phyloP scores from a whole-genome alignment of 169 alveolate species.

The Cryptosporidium canis region DNA sequence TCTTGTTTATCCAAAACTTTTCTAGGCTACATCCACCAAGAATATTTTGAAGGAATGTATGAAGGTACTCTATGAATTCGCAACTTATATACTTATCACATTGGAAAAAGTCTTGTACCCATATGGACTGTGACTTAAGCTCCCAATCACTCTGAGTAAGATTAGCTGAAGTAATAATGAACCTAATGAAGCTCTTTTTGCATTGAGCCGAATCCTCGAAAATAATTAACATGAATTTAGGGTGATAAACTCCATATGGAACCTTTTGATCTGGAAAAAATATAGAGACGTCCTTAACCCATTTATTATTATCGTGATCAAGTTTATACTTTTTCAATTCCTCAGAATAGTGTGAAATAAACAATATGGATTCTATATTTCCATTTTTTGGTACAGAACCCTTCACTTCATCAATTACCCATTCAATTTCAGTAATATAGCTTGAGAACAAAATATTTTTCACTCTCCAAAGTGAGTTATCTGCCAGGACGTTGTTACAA shows the following conservation, averaged over 20 bases:
- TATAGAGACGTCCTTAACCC: background rate
- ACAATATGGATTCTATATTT: background rate
- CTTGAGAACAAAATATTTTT: constrained; percentile 38
- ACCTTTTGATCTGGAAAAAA: constrained; percentile 13
- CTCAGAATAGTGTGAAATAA: background rate
- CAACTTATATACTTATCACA: background rate
- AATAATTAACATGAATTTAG: constrained; percentile 30
- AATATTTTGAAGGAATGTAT: constrained; percentile 2
- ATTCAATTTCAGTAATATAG: constrained; percentile 9
- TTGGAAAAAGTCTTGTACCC: constrained; percentile 50
- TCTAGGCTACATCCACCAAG: background rate
- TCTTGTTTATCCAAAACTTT: constrained; percentile 3
- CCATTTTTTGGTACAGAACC: background rate
- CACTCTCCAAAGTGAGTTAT: background rate
- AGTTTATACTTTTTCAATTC: background rate
- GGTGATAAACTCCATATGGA: constrained; percentile 64
- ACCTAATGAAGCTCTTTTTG: constrained; percentile 20
- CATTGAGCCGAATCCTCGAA: background rate
- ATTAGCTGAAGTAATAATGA: constrained; percentile 62
- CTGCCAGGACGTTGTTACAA: background rate
- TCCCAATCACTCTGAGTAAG: constrained; percentile 40
- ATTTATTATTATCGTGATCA: too few relatives aligned
- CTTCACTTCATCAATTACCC: constrained; percentile 46
- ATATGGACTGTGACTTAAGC: constrained; percentile 29
- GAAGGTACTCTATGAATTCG: constrained; percentile 18